Evolutionary conservation across 108 stramenopile species (phyloP).

Genomic region (Nitzschia inconspicua): DNA sequence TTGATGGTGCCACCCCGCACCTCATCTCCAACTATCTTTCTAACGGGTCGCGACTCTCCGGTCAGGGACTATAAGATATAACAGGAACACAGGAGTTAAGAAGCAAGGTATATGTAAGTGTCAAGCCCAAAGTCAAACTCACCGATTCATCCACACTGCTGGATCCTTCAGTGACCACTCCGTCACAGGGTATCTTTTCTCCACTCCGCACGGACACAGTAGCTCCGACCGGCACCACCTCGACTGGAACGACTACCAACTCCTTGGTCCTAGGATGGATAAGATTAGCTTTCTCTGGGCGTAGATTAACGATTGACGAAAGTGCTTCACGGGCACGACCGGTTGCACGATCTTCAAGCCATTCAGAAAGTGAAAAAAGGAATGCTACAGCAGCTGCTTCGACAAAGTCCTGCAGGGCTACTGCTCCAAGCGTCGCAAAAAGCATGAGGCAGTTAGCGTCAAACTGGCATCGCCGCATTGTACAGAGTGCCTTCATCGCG

Average conservation of each 20-base stretch:
- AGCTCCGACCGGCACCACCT: conserved; percentile 67
- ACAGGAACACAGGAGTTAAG: no score
- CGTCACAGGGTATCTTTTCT: conserved; percentile 93
- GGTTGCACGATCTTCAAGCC: conserved; percentile 64
- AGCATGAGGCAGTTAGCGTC: conserved; percentile 84
- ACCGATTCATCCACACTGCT: conserved; percentile 71
- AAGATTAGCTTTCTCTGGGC: conserved; percentile 74
- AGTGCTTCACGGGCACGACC: conserved; percentile 73
- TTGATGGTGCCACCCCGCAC: conserved; percentile 87
- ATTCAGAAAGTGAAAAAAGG: conserved; percentile 71
- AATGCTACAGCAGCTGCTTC: conserved; percentile 84
- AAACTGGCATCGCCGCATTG: conserved; percentile 47
- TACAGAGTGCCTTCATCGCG: conserved; percentile 53
- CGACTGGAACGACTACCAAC: conserved; percentile 55
- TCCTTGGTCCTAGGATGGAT: conserved; percentile 58
- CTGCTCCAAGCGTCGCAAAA: conserved; percentile 71
- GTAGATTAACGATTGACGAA: conserved; percentile 56
- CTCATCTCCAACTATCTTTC: conserved; percentile 53
- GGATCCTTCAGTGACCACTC: conserved; percentile 69
- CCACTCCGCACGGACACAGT: conserved; percentile 82
- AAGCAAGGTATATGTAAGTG: no score
- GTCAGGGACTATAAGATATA: no score
- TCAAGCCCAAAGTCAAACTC: no score
- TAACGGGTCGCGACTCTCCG: conserved; percentile 80
- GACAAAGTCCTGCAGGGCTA: conserved; percentile 67